A percentile compares a stretch with the other conserved stretches of the same genome.
Evolutionary conservation across 148 eudicot species (phyloP).

Genomic region (Rhododendron henanense): DNA sequence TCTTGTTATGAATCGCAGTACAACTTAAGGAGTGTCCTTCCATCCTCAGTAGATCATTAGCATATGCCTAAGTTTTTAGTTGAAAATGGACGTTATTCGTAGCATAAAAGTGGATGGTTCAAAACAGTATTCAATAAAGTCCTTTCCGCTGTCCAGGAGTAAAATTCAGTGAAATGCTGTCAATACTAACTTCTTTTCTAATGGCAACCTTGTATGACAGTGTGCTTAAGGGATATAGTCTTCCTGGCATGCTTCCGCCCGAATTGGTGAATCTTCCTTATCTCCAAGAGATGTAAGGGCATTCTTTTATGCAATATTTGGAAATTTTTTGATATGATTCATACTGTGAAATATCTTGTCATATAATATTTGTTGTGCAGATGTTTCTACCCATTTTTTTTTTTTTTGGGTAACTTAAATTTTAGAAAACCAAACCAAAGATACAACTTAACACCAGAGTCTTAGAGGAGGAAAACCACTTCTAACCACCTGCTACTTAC

Average conservation of each 20-base stretch:
- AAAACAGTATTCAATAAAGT: neutral
- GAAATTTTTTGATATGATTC: neutral
- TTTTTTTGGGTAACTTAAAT: too few species aligned
- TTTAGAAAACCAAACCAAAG: too few species aligned
- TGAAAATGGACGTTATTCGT: neutral
- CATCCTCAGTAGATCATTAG: neutral
- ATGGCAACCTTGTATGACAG: slow-evolving; percentile 24
- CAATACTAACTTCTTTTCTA: neutral
- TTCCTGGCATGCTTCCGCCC: slow-evolving; percentile 64
- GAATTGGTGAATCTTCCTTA: slow-evolving; percentile 58
- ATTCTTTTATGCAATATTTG: neutral
- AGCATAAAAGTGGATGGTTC: neutral
- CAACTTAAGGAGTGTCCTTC: neutral
- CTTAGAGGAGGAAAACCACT: too few species aligned
- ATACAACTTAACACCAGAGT: too few species aligned
- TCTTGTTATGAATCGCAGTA: neutral
- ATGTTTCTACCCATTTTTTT: neutral
- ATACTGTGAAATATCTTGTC: neutral
- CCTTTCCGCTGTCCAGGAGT: neutral
- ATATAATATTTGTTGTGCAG: neutral
- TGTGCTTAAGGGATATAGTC: slow-evolving; percentile 53
- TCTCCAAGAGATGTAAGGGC: slow-evolving; percentile 46
- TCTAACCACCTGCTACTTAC: too few species aligned
- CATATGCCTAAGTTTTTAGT: neutral
- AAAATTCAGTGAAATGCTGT: neutral